A percentile compares a stretch with the other conserved stretches of the same genome.
phyloP scores from a whole-genome alignment of 768 basidiomycete genomes.

The Cantharellus cinnabarinus region DNA sequence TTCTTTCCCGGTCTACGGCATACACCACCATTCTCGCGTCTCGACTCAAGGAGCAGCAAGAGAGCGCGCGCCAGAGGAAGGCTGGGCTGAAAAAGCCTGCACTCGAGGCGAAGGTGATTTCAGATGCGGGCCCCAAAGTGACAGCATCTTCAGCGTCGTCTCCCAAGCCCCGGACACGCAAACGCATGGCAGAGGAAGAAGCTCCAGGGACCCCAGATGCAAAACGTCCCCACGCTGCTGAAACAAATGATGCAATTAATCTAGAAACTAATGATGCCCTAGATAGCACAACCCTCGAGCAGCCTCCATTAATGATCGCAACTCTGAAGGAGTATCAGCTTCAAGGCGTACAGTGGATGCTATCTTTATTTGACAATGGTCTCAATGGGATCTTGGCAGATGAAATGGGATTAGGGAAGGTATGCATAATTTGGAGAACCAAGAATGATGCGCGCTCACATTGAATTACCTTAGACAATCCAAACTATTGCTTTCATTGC shows the following conservation, averaged over 20 bases:
- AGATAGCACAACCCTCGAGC: slow-evolving; percentile 22
- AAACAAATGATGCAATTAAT: background rate
- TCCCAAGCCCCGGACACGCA: background rate
- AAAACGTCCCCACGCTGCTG: background rate
- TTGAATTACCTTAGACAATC: slow-evolving; percentile 38
- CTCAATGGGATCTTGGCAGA: slow-evolving; percentile 37
- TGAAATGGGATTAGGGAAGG: slow-evolving; percentile 72
- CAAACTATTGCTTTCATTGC: slow-evolving; percentile 92
- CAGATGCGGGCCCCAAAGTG: background rate
- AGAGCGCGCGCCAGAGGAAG: background rate
- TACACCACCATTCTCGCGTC: background rate
- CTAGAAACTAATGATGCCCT: background rate
- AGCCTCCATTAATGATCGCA: slow-evolving; percentile 62
- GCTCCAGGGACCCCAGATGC: background rate
- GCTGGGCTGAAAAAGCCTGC: background rate
- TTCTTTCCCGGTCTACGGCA: background rate
- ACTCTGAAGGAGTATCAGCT: slow-evolving; percentile 79
- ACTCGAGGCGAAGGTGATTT: background rate
- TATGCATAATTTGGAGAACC: background rate
- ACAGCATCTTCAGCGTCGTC: too few species aligned
- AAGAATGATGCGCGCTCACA: slow-evolving; percentile 1
- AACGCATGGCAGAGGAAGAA: background rate
- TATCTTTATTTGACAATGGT: background rate
- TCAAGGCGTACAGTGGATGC: slow-evolving; percentile 77
- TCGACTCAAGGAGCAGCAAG: background rate